Percentiles rank a stretch among this genome's conserved stretches.
Conservation (phyloP, 768 basidiomycete species). For the Termitomyces sp. region DNA sequence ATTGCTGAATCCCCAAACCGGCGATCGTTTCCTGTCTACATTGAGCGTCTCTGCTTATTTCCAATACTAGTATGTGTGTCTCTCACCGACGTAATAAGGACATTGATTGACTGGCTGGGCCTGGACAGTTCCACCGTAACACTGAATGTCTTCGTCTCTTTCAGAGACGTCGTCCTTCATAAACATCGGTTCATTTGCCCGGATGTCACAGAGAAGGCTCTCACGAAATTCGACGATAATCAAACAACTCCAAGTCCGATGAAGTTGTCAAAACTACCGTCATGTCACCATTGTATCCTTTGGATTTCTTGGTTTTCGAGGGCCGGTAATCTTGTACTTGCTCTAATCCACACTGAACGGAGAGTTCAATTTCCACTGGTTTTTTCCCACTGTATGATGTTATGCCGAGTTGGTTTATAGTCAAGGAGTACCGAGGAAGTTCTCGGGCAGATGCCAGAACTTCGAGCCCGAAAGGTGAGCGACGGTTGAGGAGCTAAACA, state of each 20-base stretch:
- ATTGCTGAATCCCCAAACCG: slow-evolving; percentile 50
- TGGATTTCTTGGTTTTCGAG: slow-evolving; percentile 40
- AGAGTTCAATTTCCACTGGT: slow-evolving; percentile 55
- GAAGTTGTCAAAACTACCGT: slow-evolving; percentile 73
- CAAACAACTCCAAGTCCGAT: slow-evolving; percentile 71
- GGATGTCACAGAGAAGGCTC: slow-evolving; percentile 11
- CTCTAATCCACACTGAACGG: slow-evolving; percentile 53
- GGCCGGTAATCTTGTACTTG: slow-evolving; percentile 18
- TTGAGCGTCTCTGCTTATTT: not conserved
- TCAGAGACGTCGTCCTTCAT: slow-evolving; percentile 65
- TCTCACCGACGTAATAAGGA: slow-evolving; percentile 61
- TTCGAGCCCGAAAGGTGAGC: slow-evolving; percentile 70
- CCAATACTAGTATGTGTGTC: not conserved
- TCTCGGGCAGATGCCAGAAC: slow-evolving; percentile 57
- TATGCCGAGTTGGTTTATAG: slow-evolving; percentile 44
- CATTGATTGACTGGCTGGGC: slow-evolving; percentile 67
- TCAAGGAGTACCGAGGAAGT: slow-evolving; percentile 61
- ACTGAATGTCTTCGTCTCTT: slow-evolving; percentile 53
- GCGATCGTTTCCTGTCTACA: slow-evolving; percentile 64
- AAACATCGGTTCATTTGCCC: not conserved
- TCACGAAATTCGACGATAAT: slow-evolving; percentile 78
- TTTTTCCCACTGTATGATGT: slow-evolving; percentile 39
- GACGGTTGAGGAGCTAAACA: slow-evolving; percentile 66
- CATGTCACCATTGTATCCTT: slow-evolving; percentile 46
- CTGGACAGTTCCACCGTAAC: slow-evolving; percentile 60